Percentiles rank a stretch among this genome's conserved stretches.
phyloP scores from a whole-genome alignment of 495 filamentous ascomycete species.

The Xylaria curta region DNA sequence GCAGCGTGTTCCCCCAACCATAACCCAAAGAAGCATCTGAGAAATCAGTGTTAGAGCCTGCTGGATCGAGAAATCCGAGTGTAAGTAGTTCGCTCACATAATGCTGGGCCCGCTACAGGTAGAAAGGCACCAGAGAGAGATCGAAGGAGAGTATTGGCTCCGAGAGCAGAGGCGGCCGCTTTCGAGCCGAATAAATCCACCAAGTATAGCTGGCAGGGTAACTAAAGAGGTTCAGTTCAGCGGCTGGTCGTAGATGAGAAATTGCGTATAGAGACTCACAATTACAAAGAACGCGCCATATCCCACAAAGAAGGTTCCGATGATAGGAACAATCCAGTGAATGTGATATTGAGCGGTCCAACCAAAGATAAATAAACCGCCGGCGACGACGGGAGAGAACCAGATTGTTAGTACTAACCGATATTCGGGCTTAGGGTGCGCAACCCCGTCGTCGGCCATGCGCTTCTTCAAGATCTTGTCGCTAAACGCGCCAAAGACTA shows the following conservation, averaged over 20 bases:
- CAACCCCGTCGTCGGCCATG: conserved; percentile 30
- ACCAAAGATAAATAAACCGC: conserved; percentile 58
- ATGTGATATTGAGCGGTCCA: conserved; percentile 44
- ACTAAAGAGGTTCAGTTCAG: conserved; percentile 4
- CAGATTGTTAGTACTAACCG: conserved; percentile 58
- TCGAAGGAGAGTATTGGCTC: conserved; percentile 57
- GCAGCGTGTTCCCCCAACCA: conserved; percentile 57
- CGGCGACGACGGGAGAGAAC: conserved; percentile 53
- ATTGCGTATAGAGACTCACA: not conserved
- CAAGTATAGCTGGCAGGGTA: conserved; percentile 60
- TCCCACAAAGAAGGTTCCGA: conserved; percentile 51
- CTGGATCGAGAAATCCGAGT: not conserved
- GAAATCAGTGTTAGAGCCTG: not conserved
- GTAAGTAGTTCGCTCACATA: conserved; percentile 38
- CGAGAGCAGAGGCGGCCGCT: conserved; percentile 61
- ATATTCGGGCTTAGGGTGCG: conserved; percentile 50
- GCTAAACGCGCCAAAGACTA: conserved; percentile 32
- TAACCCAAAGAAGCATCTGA: conserved; percentile 43
- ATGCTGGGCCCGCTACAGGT: conserved; percentile 50
- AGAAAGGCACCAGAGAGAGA: conserved; percentile 62
- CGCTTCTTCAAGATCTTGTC: conserved; percentile 34
- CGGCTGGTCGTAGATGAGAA: not conserved
- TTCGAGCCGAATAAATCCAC: conserved; percentile 65
- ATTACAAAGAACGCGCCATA: conserved; percentile 55
- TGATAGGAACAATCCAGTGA: conserved; percentile 58